Evolutionary conservation across 257 asterid species (phyloP).

Genomic region (Scutellaria galericulata): DNA sequence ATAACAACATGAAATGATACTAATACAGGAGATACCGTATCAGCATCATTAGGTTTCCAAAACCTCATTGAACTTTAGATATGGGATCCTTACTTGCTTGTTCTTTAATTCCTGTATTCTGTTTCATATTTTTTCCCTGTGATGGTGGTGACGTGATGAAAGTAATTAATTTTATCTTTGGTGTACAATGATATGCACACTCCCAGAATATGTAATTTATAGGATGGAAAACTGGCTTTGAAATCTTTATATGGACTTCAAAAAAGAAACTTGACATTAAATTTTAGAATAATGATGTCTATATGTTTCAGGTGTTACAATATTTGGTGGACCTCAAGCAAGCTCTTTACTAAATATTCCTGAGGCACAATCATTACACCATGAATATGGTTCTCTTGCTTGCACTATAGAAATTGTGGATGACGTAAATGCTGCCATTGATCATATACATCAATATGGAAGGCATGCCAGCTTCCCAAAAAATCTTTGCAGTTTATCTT

Average conservation of each 20-base stretch:
- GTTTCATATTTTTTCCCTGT: background rate
- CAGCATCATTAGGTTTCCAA: conserved; percentile 12
- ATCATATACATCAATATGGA: conserved; percentile 87
- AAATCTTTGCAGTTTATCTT: conserved; percentile 6
- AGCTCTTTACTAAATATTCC: conserved; percentile 73
- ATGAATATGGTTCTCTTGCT: conserved; percentile 91
- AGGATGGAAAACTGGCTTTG: background rate
- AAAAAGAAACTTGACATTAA: conserved; percentile 18
- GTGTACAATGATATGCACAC: background rate
- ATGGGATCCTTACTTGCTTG: background rate
- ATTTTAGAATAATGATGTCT: conserved; percentile 12
- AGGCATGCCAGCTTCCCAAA: conserved; percentile 57
- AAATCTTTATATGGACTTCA: conserved; percentile 8
- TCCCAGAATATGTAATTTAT: background rate
- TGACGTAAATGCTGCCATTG: conserved; percentile 91
- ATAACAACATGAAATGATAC: background rate
- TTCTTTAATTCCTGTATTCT: background rate
- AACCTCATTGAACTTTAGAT: background rate
- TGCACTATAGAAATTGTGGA: conserved; percentile 93
- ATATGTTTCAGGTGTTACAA: conserved; percentile 66
- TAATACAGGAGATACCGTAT: background rate
- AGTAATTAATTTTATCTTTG: background rate
- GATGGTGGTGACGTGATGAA: no score
- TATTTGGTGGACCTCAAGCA: conserved; percentile 88
- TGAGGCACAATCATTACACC: conserved; percentile 78